These are phyloP conservation scores for Hypericum androsaemum DNA, from an alignment of 345 rosid species.

Conservation along the genomic window DNA sequence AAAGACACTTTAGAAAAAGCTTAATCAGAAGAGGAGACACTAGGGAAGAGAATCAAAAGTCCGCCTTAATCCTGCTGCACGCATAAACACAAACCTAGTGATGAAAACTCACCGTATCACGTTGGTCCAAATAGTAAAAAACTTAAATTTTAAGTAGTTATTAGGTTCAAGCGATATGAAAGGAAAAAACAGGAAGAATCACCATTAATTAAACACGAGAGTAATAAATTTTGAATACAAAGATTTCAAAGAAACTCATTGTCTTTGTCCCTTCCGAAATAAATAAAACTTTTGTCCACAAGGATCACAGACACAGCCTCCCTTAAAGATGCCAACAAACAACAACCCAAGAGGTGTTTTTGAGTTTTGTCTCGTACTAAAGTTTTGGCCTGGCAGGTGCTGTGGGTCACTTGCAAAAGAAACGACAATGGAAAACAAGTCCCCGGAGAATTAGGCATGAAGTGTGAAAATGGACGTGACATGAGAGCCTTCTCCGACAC, in stretches of 20 bases:
- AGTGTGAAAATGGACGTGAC: background rate
- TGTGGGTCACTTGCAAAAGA: slow-evolving; percentile 11
- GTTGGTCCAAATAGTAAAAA: no score
- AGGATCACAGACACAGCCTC: slow-evolving; percentile 2
- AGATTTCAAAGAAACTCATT: background rate
- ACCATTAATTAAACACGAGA: no score
- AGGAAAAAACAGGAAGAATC: no score
- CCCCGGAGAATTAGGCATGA: slow-evolving; percentile 54
- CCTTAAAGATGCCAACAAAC: slow-evolving; percentile 10
- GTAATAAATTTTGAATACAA: no score
- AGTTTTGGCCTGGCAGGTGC: slow-evolving; percentile 12
- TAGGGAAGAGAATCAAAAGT: no score
- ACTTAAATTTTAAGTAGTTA: no score
- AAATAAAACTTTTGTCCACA: slow-evolving; percentile 13
- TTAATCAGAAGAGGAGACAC: no score
- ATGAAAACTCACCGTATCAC: no score
- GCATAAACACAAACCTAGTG: no score
- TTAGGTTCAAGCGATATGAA: no score
- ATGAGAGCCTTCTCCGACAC: slow-evolving; percentile 34
- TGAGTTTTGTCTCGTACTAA: slow-evolving; percentile 22
- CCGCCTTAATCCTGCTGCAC: no score
- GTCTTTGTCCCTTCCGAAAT: slow-evolving; percentile 17
- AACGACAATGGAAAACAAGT: slow-evolving; percentile 33
- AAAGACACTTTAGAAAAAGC: no score
- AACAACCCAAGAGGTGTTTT: slow-evolving; percentile 9